phyloP scores from a whole-genome alignment of 108 stramenopile species.

The Aurantiochytrium sp. region DNA sequence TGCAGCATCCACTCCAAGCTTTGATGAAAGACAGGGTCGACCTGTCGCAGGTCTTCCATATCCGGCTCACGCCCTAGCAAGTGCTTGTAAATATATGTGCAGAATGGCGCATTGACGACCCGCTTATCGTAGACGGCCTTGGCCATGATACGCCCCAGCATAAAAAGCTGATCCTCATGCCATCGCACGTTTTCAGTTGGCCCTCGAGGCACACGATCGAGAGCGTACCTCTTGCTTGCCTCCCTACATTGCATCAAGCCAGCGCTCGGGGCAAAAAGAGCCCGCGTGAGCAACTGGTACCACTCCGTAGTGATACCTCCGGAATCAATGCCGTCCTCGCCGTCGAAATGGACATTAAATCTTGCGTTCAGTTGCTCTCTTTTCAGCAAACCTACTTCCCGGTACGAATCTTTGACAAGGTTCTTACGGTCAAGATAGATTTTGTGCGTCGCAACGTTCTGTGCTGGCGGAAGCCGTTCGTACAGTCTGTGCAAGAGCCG shows the following conservation, averaged over 20 bases:
- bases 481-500: neutral
- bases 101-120: neutral
- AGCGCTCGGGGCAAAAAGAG: neutral
- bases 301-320: slow-evolving; percentile 29
- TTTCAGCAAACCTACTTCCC: neutral
- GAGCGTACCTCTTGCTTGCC: neutral
- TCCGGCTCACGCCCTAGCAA: neutral
- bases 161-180: neutral
- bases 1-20: slow-evolving; percentile 43
- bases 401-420: neutral
- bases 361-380: neutral
- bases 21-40: slow-evolving; percentile 23
- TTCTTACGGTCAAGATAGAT: neutral
- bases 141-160: neutral
- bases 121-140: neutral
- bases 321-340: slow-evolving; percentile 26
- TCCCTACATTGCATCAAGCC: neutral
- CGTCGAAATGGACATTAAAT: slow-evolving; percentile 1
- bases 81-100: slow-evolving; percentile 15
- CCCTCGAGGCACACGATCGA: neutral
- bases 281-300: neutral
- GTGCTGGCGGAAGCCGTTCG: neutral
- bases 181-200: neutral
- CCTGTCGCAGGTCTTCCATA: slow-evolving; percentile 17
- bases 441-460: neutral